A percentile compares a stretch with the other conserved stretches of the same genome.
Conservation (phyloP, 1,284 basidiomycete species). For the Malassezia equina region DNA sequence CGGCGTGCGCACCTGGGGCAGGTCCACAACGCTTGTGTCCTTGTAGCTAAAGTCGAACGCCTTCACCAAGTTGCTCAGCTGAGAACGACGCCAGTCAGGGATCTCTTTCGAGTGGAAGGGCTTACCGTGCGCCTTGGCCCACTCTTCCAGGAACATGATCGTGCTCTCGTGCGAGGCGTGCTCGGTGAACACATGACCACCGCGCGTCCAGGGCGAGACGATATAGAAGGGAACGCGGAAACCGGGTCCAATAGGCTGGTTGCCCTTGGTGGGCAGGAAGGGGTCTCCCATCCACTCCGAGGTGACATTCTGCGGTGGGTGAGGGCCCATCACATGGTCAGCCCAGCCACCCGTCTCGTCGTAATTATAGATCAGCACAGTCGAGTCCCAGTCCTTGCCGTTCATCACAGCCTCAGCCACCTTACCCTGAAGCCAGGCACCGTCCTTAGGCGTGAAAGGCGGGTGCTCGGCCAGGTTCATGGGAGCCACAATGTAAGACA, state of each 20-base stretch:
- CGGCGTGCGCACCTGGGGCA: conserved; percentile 15
- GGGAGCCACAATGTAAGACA: conserved; percentile 34
- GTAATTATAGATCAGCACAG: conserved; percentile 32
- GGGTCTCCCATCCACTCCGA: conserved; percentile 29
- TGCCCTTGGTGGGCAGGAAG: conserved; percentile 18
- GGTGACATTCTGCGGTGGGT: conserved; percentile 6
- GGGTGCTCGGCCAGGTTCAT: conserved; percentile 34
- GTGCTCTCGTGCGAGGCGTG: conserved; percentile 30
- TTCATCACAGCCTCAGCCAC: conserved; percentile 33
- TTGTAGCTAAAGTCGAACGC: conserved; percentile 33
- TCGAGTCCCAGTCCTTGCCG: conserved; percentile 23
- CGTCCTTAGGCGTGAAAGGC: conserved; percentile 27
- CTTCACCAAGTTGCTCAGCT: conserved; percentile 27
- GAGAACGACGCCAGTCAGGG: conserved; percentile 27
- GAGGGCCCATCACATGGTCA: conserved; percentile 28
- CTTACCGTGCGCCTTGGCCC: conserved; percentile 30
- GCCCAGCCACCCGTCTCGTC: conserved; percentile 37
- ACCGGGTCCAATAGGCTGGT: conserved; percentile 28
- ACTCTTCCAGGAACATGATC: conserved; percentile 32
- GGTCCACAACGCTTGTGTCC: conserved; percentile 13
- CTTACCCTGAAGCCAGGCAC: conserved; percentile 31
- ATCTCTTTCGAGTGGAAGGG: conserved; percentile 23
- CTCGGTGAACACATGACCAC: conserved; percentile 32
- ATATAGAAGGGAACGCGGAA: conserved; percentile 36
- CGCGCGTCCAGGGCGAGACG: conserved; percentile 32